Percentiles rank a stretch among this genome's conserved stretches.
Conservation (phyloP, 2,329 filamentous ascomycete species). For the Alternaria panax region DNA sequence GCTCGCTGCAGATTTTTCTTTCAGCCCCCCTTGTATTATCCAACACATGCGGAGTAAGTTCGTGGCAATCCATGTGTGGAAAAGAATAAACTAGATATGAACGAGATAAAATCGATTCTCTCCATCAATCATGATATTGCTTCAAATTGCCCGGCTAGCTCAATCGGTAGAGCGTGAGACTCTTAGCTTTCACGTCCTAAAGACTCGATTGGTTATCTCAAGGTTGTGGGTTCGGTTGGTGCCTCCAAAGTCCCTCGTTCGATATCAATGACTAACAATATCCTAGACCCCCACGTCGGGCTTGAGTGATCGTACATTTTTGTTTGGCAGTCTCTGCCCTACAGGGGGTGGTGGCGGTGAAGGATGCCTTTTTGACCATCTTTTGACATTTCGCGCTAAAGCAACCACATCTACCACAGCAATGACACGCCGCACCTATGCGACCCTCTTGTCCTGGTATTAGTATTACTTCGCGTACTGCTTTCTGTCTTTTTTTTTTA, state of each 20-base stretch:
- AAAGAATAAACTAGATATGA: too few relatives aligned
- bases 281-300: conserved; percentile 10
- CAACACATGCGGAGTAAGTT: too few relatives aligned
- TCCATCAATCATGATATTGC: background rate
- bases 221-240: conserved; percentile 6
- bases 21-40: background rate
- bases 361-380: background rate
- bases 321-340: background rate
- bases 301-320: background rate
- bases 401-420: background rate
- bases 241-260: too few relatives aligned
- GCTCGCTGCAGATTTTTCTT: background rate
- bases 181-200: conserved; percentile 37
- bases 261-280: too few relatives aligned
- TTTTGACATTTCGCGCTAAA: background rate
- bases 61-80: too few relatives aligned
- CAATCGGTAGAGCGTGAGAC: conserved; percentile 54
- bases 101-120: too few relatives aligned
- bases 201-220: conserved; percentile 11
- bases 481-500: background rate
- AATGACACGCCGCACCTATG: background rate
- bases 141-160: conserved; percentile 28
- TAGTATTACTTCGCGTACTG: background rate
- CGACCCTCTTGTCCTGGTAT: too few relatives aligned
- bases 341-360: background rate